phyloP scores from a whole-genome alignment of 495 filamentous ascomycete species.

The Xylaria grammica region DNA sequence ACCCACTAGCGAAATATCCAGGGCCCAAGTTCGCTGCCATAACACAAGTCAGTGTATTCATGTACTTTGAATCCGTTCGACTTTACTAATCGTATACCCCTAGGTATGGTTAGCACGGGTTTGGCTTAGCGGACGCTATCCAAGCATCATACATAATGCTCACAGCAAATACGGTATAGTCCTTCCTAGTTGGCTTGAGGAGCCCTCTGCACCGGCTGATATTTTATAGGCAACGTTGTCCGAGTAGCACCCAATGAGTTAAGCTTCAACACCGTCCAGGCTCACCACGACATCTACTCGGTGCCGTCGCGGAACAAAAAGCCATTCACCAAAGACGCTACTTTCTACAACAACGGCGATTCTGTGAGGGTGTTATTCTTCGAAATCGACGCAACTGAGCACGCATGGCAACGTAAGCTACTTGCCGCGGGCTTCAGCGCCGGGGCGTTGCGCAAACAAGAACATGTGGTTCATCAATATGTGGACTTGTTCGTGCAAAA shows the following conservation, averaged over 20 bases:
- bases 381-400: slow-evolving; percentile 34
- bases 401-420: slow-evolving; percentile 39
- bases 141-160: slow-evolving; percentile 23
- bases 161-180: slow-evolving; percentile 36
- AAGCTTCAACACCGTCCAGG: slow-evolving; percentile 44
- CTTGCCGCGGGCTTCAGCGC: slow-evolving; percentile 39
- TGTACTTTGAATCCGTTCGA: background rate
- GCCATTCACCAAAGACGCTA: slow-evolving; percentile 37
- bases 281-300: slow-evolving; percentile 52
- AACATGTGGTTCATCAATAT: slow-evolving; percentile 49
- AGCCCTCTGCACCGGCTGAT: slow-evolving; percentile 22
- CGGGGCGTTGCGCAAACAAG: slow-evolving; percentile 45
- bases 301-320: slow-evolving; percentile 36
- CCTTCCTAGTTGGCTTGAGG: slow-evolving; percentile 2
- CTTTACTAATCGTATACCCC: background rate
- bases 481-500: slow-evolving; percentile 47
- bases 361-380: slow-evolving; percentile 28
- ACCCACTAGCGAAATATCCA: slow-evolving; percentile 47
- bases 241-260: slow-evolving; percentile 52
- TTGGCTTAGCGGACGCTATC: slow-evolving; percentile 32
- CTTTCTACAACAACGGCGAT: slow-evolving; percentile 40
- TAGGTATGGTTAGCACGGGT: slow-evolving; percentile 31
- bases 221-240: slow-evolving; percentile 36
- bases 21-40: slow-evolving; percentile 45
- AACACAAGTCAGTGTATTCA: slow-evolving; percentile 30